Conservation (phyloP, 2,329 filamentous ascomycete species). For the Alternaria infectoria region DNA sequence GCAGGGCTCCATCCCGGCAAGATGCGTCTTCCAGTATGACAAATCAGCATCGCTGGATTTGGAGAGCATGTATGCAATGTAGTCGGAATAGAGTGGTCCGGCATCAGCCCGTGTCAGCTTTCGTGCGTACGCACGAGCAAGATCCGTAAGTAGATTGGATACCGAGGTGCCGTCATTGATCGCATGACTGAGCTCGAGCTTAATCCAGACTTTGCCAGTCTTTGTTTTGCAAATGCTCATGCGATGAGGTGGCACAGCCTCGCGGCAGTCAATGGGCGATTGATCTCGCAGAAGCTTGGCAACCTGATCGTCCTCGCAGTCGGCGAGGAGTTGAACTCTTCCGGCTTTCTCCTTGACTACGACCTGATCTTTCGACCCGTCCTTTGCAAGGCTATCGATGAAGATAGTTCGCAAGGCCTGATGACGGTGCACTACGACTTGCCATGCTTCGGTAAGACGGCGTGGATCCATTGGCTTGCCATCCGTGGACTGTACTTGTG, state of each 20-base stretch:
- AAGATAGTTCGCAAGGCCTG: conserved; percentile 41
- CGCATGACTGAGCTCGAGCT: conserved; percentile 59
- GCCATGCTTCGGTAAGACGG: conserved; percentile 42
- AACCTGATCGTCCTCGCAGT: conserved; percentile 29
- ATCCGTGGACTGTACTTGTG: conserved; percentile 33
- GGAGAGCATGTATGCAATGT: conserved; percentile 42
- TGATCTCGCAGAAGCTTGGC: conserved; percentile 26
- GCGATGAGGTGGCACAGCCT: conserved; percentile 52
- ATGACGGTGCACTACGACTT: conserved; percentile 44
- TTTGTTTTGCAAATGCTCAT: conserved; percentile 54
- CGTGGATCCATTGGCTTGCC: conserved; percentile 25
- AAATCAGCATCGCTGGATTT: conserved; percentile 42
- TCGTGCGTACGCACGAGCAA: conserved; percentile 54
- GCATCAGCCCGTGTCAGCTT: conserved; percentile 45
- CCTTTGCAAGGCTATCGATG: conserved; percentile 42
- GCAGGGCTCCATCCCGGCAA: conserved; percentile 55
- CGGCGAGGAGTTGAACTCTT: conserved; percentile 30
- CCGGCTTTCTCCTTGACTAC: conserved; percentile 38
- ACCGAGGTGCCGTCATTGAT: conserved; percentile 60
- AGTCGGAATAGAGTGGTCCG: conserved; percentile 48
- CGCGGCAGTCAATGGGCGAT: conserved; percentile 33
- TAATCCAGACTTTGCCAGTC: conserved; percentile 49
- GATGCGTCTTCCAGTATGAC: conserved; percentile 55
- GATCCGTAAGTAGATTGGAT: conserved; percentile 55
- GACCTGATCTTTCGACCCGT: conserved; percentile 42